Evolutionary conservation across 371 early-diverging fungal species (phyloP).

Genomic region (Actinomucor elegans): DNA sequence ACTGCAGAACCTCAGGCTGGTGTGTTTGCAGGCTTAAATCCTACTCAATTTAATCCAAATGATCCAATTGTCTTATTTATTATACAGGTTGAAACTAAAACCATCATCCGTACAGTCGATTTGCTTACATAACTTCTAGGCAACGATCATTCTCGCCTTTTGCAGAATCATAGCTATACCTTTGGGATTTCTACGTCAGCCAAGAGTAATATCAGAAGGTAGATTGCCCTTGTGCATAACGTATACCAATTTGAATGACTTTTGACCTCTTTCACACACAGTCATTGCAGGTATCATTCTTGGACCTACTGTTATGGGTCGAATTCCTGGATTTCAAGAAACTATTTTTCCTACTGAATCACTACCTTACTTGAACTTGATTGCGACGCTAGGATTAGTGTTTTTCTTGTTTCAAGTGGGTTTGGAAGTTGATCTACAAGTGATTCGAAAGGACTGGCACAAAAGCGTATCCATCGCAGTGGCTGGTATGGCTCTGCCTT

Average conservation of each 20-base stretch:
- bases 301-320: slow-evolving; percentile 77
- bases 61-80: slow-evolving; percentile 68
- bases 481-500: slow-evolving; percentile 75
- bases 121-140: no score
- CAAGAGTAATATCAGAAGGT: slow-evolving; percentile 75
- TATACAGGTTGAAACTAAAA: slow-evolving; percentile 49
- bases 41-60: slow-evolving; percentile 45
- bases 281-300: slow-evolving; percentile 77
- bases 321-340: slow-evolving; percentile 61
- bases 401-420: slow-evolving; percentile 91
- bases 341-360: slow-evolving; percentile 65
- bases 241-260: background rate
- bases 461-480: slow-evolving; percentile 56
- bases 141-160: slow-evolving; percentile 63
- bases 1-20: slow-evolving; percentile 45
- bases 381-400: slow-evolving; percentile 85
- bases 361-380: slow-evolving; percentile 66
- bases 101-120: no score
- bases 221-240: background rate
- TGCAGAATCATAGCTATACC: slow-evolving; percentile 65
- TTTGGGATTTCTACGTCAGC: slow-evolving; percentile 63
- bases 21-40: slow-evolving; percentile 66
- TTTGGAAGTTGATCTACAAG: slow-evolving; percentile 67
- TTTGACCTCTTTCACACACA: slow-evolving; percentile 5
- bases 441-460: slow-evolving; percentile 46